Evolutionary conservation across 345 rosid species (phyloP).

Genomic region (Conringia planisiliqua): DNA sequence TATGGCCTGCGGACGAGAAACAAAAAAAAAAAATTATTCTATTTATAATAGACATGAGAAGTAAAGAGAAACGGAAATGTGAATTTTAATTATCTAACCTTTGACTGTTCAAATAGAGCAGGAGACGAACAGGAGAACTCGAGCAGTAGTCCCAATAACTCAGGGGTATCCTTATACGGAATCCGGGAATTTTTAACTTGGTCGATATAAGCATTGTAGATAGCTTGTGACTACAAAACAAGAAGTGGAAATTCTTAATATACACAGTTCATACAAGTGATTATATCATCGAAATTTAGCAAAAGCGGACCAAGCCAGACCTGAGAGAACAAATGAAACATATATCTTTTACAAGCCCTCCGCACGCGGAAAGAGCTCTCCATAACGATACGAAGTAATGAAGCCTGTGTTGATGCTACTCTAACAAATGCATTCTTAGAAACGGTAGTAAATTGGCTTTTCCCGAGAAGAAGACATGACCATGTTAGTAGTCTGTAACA

Average conservation of each 20-base stretch:
- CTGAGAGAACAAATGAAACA: slow-evolving; percentile 81
- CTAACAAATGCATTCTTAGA: slow-evolving; percentile 74
- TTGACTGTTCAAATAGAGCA: slow-evolving; percentile 55
- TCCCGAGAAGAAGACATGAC: slow-evolving; percentile 75
- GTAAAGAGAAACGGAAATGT: neutral
- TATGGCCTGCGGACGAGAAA: slow-evolving; percentile 30
- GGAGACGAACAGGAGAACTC: slow-evolving; percentile 57
- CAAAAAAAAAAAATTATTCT: neutral
- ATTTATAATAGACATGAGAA: neutral
- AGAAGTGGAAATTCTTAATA: neutral
- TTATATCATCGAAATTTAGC: neutral
- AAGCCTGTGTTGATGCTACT: slow-evolving; percentile 76
- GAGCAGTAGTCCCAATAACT: slow-evolving; percentile 58
- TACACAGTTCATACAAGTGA: neutral
- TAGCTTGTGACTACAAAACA: slow-evolving; percentile 59
- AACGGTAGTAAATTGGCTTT: slow-evolving; percentile 68
- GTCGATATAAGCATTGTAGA: slow-evolving; percentile 55
- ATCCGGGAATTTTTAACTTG: slow-evolving; percentile 67
- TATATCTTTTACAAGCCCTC: slow-evolving; percentile 64
- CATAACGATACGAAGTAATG: slow-evolving; percentile 56
- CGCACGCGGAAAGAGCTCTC: slow-evolving; percentile 60
- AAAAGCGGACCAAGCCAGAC: slow-evolving; percentile 34
- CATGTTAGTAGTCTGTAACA: slow-evolving; percentile 75
- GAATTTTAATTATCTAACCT: slow-evolving; percentile 43
- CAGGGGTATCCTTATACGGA: slow-evolving; percentile 68